Percentiles rank a stretch among this genome's conserved stretches.
Conservation (phyloP, 495 filamentous ascomycete species). For the Daldinia childiae region DNA sequence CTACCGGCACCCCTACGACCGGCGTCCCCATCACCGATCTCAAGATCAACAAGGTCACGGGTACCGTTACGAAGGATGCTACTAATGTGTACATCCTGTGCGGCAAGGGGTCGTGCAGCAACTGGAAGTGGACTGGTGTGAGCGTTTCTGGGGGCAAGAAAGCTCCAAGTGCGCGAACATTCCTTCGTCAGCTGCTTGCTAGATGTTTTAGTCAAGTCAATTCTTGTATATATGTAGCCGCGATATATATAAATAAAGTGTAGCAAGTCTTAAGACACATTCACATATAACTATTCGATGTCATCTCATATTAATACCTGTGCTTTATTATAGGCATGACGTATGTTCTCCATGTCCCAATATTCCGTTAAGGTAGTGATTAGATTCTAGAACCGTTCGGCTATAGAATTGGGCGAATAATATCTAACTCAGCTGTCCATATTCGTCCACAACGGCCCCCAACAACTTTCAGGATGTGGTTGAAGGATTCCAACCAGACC, state of each 20-base stretch:
- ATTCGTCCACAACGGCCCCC: background rate
- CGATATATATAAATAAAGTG: background rate
- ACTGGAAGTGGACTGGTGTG: slow-evolving; percentile 61
- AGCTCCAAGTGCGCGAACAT: slow-evolving; percentile 54
- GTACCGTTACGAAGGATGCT: slow-evolving; percentile 55
- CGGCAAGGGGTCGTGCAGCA: slow-evolving; percentile 54
- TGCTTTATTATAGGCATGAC: background rate
- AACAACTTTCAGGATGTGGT: background rate
- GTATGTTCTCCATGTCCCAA: background rate
- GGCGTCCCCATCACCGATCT: slow-evolving; percentile 70
- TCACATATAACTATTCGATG: background rate
- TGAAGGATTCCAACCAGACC: slow-evolving; percentile 2
- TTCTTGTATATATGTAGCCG: background rate
- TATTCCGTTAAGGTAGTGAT: background rate
- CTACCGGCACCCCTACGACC: slow-evolving; percentile 67
- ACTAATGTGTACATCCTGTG: slow-evolving; percentile 63
- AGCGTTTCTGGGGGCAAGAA: slow-evolving; percentile 56
- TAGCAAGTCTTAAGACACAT: background rate
- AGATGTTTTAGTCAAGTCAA: background rate
- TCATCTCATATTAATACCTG: background rate
- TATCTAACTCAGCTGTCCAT: background rate
- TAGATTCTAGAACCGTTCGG: background rate
- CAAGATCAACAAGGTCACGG: slow-evolving; percentile 62
- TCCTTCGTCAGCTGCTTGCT: slow-evolving; percentile 45
- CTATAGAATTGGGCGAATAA: background rate